Evolutionary conservation across 768 basidiomycete species (phyloP).

Genomic region (Naematelia aurantialba): DNA sequence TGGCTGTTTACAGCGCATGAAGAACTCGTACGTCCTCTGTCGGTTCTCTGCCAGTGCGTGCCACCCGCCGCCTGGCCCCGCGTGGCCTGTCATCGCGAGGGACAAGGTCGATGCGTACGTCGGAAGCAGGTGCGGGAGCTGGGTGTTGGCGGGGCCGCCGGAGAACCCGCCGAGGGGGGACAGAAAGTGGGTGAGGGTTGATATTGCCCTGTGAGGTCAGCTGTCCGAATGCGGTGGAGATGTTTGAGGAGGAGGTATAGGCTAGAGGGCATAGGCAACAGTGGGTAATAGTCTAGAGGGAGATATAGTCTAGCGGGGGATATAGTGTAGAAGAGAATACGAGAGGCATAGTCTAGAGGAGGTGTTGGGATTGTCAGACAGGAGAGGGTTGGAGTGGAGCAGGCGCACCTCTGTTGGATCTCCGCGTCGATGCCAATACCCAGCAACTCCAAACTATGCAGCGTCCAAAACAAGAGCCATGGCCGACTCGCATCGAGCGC

Average conservation of each 20-base stretch:
- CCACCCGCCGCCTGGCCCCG: slow-evolving; percentile 55
- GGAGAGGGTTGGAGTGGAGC: no score
- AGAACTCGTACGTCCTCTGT: slow-evolving; percentile 75
- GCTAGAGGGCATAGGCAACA: no score
- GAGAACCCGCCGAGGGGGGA: slow-evolving; percentile 85
- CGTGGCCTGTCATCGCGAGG: slow-evolving; percentile 73
- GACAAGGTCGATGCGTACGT: slow-evolving; percentile 85
- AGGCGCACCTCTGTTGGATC: slow-evolving; percentile 74
- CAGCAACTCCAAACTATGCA: slow-evolving; percentile 75
- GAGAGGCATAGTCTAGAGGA: no score
- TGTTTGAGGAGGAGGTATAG: no score
- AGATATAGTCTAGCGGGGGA: no score
- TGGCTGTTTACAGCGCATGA: slow-evolving; percentile 83
- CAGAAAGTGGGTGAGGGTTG: slow-evolving; percentile 76
- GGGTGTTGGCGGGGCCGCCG: slow-evolving; percentile 71
- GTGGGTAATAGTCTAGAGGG: no score
- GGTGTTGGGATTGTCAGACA: no score
- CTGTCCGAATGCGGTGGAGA: no score
- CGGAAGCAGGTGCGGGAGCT: slow-evolving; percentile 78
- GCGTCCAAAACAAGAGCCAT: slow-evolving; percentile 90
- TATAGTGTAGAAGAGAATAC: no score
- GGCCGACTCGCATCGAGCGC: slow-evolving; percentile 91
- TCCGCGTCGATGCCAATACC: slow-evolving; percentile 73
- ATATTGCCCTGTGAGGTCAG: slow-evolving; percentile 68
- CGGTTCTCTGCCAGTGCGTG: slow-evolving; percentile 81